Conservation (phyloP, 192 early-diverging fungal species). For the Umbelopsis ramanniana region DNA sequence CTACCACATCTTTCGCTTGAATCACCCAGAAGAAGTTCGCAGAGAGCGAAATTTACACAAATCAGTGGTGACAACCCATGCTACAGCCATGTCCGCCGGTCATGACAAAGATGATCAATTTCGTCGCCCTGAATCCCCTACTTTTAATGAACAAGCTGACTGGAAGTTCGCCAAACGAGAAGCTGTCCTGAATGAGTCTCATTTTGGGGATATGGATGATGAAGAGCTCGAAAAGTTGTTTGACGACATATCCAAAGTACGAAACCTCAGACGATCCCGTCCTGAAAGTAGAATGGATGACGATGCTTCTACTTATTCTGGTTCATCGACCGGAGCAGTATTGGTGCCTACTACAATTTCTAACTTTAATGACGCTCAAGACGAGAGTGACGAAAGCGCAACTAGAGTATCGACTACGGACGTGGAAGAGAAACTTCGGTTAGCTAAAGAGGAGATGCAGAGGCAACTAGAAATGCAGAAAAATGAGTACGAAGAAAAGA, state of each 20-base stretch:
- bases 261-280: slow-evolving; percentile 40
- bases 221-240: slow-evolving; percentile 58
- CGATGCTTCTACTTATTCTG: slow-evolving; percentile 21
- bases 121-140: slow-evolving; percentile 40
- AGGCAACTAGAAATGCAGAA: slow-evolving; percentile 50
- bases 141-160: slow-evolving; percentile 58
- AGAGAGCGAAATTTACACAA: slow-evolving; percentile 56
- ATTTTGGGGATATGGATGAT: slow-evolving; percentile 55
- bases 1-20: slow-evolving; percentile 84
- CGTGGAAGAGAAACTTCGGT: slow-evolving; percentile 43
- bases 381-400: slow-evolving; percentile 10
- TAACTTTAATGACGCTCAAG: neutral
- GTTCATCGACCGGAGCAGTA: neutral
- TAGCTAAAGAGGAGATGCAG: slow-evolving; percentile 57
- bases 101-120: neutral
- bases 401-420: slow-evolving; percentile 18
- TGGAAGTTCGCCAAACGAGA: slow-evolving; percentile 80
- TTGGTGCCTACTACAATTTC: neutral
- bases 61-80: neutral
- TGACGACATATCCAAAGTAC: slow-evolving; percentile 56
- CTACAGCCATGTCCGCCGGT: slow-evolving; percentile 25
- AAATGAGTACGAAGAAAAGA: slow-evolving; percentile 56
- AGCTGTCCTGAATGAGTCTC: slow-evolving; percentile 49
- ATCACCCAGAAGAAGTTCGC: slow-evolving; percentile 81
- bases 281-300: slow-evolving; percentile 32